A percentile compares a stretch with the other conserved stretches of the same genome.
Evolutionary conservation across 352 stramenopile genomes (phyloP).

Genomic region (Phytophthora ohioensis): DNA sequence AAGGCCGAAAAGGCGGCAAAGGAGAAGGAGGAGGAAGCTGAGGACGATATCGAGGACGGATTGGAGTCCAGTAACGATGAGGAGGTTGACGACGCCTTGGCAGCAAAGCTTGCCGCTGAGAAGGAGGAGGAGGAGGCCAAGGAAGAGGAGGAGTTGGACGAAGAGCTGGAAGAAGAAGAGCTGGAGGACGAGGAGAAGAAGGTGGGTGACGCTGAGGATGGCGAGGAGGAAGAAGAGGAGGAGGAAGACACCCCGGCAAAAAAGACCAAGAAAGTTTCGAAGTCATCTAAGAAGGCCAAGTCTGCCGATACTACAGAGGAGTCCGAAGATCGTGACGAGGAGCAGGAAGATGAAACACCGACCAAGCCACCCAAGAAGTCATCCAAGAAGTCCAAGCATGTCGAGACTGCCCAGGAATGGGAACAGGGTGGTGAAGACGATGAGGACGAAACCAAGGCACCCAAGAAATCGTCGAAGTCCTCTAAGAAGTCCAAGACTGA

Average conservation of each 20-base stretch:
- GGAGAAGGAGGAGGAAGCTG: slow-evolving; percentile 37
- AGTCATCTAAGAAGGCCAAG: slow-evolving; percentile 11
- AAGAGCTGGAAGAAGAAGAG: slow-evolving; percentile 25
- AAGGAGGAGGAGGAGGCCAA: slow-evolving; percentile 28
- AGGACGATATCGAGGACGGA: slow-evolving; percentile 38
- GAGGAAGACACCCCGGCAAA: slow-evolving; percentile 13
- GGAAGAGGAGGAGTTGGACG: slow-evolving; percentile 13
- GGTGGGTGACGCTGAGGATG: slow-evolving; percentile 15
- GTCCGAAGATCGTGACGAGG: slow-evolving; percentile 7
- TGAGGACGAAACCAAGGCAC: background rate
- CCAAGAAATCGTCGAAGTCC: background rate
- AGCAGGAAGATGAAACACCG: slow-evolving; percentile 8
- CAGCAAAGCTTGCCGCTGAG: slow-evolving; percentile 27
- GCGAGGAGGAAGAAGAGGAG: slow-evolving; percentile 23
- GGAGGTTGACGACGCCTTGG: slow-evolving; percentile 29
- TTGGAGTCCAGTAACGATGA: slow-evolving; percentile 30
- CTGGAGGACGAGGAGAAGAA: slow-evolving; percentile 19
- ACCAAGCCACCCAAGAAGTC: slow-evolving; percentile 16
- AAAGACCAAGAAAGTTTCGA: background rate
- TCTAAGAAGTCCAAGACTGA: slow-evolving; percentile 3
- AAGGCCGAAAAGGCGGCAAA: slow-evolving; percentile 30
- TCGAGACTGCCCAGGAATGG: background rate
- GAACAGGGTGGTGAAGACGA: background rate
- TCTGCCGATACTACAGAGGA: slow-evolving; percentile 5
- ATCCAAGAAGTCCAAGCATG: slow-evolving; percentile 3